Evolutionary conservation across 2,329 filamentous ascomycete species (phyloP), one percentile per base, ranked within the genome.

Genomic region (Amylocarpus encephaloides): DNA sequence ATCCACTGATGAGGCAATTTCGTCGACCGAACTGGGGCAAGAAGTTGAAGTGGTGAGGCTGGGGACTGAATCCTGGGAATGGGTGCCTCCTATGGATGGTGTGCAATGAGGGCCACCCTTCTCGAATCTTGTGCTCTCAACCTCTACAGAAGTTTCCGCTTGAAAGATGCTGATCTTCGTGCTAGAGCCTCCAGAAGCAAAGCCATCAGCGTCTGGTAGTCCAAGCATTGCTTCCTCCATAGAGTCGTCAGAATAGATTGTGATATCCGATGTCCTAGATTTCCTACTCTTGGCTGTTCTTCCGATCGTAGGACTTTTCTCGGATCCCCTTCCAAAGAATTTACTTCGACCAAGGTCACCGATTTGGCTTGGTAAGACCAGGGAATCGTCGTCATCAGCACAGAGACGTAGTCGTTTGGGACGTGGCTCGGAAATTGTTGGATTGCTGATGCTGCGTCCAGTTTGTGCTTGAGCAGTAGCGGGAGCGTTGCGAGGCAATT

Each of bases 161-260:
- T 57, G 48, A 36, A 60, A 64, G 12, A 63, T 48, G n/a, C 36
- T 39, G 13, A 64, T 43, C 50, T 63, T 64, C 48, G 52, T 39
- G 16, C 44, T 26, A 15, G 45, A 51, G 39, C 36, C 48, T 35
- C 34, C 50, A 40, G 45, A 40, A 39, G 50, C 22, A 36, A 57
- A 60, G 19, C 54, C 53, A 33, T 58, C 60, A 29, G 54, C 43
- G 55, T 75, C 69, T 7, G 70, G 66, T 35, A 77, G 62, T 46
- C 66, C 68, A 3, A 71, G 63, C 67, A 77, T 73, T 6, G 72
- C 72, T 29, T 75, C 72, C 52, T 77, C 73, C 22, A 74, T 67
- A 4, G 71, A 68, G 54, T 77, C 74, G 57, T 79, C 76, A 1
- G 75, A 78, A 58, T 73, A 78, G 4, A 79, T 71, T 19, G 69